phyloP scores from a whole-genome alignment of 140 eudicot species.

The Ambrosia hybrid region DNA sequence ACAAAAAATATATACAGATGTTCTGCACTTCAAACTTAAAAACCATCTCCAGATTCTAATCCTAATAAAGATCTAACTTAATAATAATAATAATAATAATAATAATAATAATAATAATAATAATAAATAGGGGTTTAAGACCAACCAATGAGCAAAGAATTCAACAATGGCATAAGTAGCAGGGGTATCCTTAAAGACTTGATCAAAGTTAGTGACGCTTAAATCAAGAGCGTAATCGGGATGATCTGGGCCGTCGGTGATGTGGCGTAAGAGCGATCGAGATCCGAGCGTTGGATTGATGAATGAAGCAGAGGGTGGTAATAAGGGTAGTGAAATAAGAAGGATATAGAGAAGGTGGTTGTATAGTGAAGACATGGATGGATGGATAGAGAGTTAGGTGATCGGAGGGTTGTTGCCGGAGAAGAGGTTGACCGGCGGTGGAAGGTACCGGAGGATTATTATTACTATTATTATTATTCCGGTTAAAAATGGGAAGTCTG shows the following conservation, averaged over 20 bases:
- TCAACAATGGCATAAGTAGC: conserved; percentile 78
- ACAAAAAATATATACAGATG: too few species aligned
- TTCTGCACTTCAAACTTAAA: too few species aligned
- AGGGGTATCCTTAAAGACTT: conserved; percentile 61
- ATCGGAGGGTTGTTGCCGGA: conserved; percentile 10
- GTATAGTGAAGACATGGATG: conserved; percentile 33
- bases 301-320: conserved; percentile 18
- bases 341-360: conserved; percentile 22
- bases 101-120: too few species aligned
- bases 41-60: too few species aligned
- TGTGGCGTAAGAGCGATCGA: conserved; percentile 67
- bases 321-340: conserved; percentile 25
- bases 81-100: background rate
- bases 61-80: background rate
- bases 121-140: background rate
- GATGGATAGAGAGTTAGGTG: background rate
- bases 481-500: conserved; percentile 25
- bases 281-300: conserved; percentile 44
- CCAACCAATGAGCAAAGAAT: conserved; percentile 90
- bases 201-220: conserved; percentile 75
- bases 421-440: conserved; percentile 34
- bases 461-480: background rate
- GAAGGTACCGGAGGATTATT: conserved; percentile 3
- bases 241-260: conserved; percentile 21
- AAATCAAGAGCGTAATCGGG: conserved; percentile 65